Evolutionary conservation across 2,329 filamentous ascomycete genomes (phyloP), one percentile per base, ranked within the genome.

Genomic region (Plectosphaerella plurivora): DNA sequence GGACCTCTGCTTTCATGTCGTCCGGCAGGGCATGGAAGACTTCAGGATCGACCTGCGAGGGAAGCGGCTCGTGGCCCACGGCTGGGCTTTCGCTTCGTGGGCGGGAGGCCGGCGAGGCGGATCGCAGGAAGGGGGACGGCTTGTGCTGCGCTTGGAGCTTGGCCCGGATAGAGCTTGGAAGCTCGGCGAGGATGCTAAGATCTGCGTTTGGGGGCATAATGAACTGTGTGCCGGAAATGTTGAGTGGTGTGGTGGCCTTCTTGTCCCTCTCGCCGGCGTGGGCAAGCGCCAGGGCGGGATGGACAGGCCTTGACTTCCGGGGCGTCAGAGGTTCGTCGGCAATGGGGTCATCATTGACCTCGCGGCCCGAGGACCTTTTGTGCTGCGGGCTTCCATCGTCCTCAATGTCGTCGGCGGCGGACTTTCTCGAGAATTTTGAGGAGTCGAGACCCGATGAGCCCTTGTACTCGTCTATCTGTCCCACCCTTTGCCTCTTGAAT

Each of bases 171-270:
- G 96, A 90, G 33, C 76, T 77, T 0, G 93, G 93, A 4, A 99
- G 76, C 62, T 95, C 91, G 2, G 88, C 88, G 4, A 97, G 70
- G 0, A 96, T 87, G n/a, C 79, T 75, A 0, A 87, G 85, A 64
- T 99, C 94, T 2, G 89, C 81, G 59, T 96, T 89, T 1, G 82
- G 82, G 0, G 94, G 94, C 60, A 99, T 77, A 46, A 97, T 83
- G 62, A 99, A 99, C 62, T 99, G 94, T 0, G 93, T 96, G 2
- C 93, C 91, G 3, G 84, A 76, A 3, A 90, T 81, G 62, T 97
- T 96, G 20, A 96, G 73, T 1, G 86, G 86, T 7, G 80, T 82
- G 56, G 79, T 87, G 20, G 87, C 73, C 68, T 82, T 73, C 57
- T 72, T 54, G 65, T 88, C 70, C 52, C 67, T 72, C 39, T 76